Base-by-base conservation (phyloP, 257 asterid genomes). In the Solanum dulcamara region DNA sequence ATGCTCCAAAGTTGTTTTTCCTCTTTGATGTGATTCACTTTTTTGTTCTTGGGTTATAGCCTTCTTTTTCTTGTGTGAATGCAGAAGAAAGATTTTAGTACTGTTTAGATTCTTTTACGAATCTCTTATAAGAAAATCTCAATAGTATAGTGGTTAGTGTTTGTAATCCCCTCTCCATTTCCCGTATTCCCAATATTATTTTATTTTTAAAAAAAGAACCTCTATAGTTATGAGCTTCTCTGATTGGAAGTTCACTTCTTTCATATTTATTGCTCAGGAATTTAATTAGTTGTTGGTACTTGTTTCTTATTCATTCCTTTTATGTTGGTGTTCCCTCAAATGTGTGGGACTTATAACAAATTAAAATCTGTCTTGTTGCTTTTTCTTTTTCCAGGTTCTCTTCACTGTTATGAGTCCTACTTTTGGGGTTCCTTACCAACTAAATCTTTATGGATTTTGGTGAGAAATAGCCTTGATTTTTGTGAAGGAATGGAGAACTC, bases 401-500 rank as follows among this genome's bases (percentile, higher is more conserved):
- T 85, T 70, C 30, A 81, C 84, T 80, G 46, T 71, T 62, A 77
- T 40, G 70, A 18, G 8, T 72, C 68, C 75, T 85, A 59, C 84
- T 82, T 33, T 33, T 44, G 33, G 84, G 72, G 87, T 55, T 74
- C 35, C 40, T 77, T 37, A 81, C 83, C 60, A 87, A 48, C 14
- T 50, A 62, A 83, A 46, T 83, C 72, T 84, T 18, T 44, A 90
- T 91, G 95, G 89, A 88, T 88, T 89, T 59, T 84, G 84, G 81
- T 66, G 87, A 89, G 87, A 70, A 86, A 75, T 4, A 79, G 80
- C 48, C 14, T 84, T 84, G 70, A 46, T 87, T 55, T 67, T 88
- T 88, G 30, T 60, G 88, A 22, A 86, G 91, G 85, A 85, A 40
- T 93, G 95, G 89, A 85, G 85, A 85, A 84, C 28, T 84, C 88